Base-by-base conservation (phyloP, 2,329 filamentous ascomycete genomes). In the Talaromyces albobiverticillius region DNA sequence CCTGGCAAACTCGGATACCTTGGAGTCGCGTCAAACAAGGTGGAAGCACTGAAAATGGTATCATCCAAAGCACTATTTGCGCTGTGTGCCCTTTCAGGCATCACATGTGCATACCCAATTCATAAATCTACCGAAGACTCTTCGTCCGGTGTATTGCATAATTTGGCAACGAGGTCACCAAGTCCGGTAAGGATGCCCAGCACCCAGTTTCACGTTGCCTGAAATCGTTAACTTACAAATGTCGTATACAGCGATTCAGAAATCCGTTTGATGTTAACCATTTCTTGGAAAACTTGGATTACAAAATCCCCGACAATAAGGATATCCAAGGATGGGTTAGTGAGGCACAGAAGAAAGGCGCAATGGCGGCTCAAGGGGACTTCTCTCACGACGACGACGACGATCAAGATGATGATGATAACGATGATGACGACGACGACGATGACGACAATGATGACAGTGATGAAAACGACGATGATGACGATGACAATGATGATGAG, bases 321-420 rank as follows among this genome's bases (percentile, higher is more conserved):
- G 43, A 53, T n/a, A 50, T 56, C 23, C 49, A 56, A 40, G 13
- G 41, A 23, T 56, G 54, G 54, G 40, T 53, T 4, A 38, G 46
- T 5, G 26, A 38, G 38, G 51, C 38, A 14, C 18, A 16, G 25
- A n/a, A 53, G 25, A 56, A 56, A 31, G 54, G 54, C 8, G 49
- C 54, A 23, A 32, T 52, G 23, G 54, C 48, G 18, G 49, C 42
- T 43, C 9, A 7, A n/a, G 47, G 47, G 8, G 13, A 55, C 1
- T 38, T 36, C 29, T 31, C 45, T 25, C 48, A 23, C 8, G 31
- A 46, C 13, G 16, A 41, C 5, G 54, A 48, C 13, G 10, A 52
- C 7, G 25, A 45, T 13, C 8, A 45, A 3, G 16, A 47, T 1
- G 22, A 43, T 31, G 38, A 54, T 20, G 31, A 40, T 8, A 2